Evolutionary conservation across 441 rosid species (phyloP).

Genomic region (Pelargonium myrrhifolium): DNA sequence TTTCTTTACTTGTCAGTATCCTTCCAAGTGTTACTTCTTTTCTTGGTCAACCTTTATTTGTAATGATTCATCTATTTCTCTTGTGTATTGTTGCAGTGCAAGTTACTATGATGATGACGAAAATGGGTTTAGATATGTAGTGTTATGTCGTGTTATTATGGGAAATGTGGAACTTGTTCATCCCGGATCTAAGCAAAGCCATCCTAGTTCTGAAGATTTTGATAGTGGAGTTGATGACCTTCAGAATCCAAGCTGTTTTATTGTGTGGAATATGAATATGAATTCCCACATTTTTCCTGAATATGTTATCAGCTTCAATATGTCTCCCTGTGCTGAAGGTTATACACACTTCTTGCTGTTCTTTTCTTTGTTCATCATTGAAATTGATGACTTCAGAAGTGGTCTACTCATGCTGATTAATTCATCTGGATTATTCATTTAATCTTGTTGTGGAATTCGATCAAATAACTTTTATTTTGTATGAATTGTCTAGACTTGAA

Average conservation of each 20-base stretch:
- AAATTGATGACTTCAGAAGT: background rate
- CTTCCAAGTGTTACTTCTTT: background rate
- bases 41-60: background rate
- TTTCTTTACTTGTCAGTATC: background rate
- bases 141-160: conserved; percentile 56
- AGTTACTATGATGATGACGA: conserved; percentile 33
- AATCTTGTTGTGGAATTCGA: background rate
- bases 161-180: conserved; percentile 58
- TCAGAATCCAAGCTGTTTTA: conserved; percentile 44
- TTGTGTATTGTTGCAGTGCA: conserved; percentile 25
- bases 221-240: conserved; percentile 60
- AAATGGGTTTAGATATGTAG: conserved; percentile 52
- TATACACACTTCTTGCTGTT: background rate
- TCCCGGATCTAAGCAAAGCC: conserved; percentile 42
- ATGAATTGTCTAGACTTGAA: background rate
- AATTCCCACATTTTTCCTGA: conserved; percentile 66
- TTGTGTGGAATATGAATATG: conserved; percentile 61
- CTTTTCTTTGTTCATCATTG: background rate
- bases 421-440: background rate
- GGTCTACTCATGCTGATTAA: background rate
- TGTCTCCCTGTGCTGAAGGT: conserved; percentile 44
- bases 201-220: conserved; percentile 52
- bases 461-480: too few relatives aligned
- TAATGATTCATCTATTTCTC: too few relatives aligned
- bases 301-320: conserved; percentile 50